phyloP scores from a whole-genome alignment of 768 basidiomycete species.

The Nidularia pulvinata region DNA sequence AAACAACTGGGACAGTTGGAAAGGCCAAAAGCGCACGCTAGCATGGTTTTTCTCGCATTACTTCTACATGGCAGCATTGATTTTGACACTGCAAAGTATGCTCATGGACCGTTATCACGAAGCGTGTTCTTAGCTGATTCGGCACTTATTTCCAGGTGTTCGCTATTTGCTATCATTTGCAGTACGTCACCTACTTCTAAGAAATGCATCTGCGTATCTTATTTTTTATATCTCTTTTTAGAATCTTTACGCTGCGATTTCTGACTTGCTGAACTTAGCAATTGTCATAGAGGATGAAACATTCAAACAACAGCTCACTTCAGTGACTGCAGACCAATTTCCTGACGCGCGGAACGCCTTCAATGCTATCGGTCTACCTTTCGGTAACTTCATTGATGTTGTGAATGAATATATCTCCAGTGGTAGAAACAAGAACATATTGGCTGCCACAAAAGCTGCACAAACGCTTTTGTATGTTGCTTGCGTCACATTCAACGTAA shows the following conservation, averaged over 20 bases:
- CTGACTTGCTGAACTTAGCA: neutral
- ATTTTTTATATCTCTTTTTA: too few species aligned
- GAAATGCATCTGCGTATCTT: neutral
- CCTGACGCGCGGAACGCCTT: neutral
- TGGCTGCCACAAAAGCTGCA: neutral
- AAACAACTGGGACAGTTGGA: neutral
- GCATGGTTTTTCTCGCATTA: neutral
- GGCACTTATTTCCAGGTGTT: too few species aligned
- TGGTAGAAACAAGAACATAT: neutral
- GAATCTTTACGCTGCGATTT: neutral
- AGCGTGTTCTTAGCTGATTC: too few species aligned
- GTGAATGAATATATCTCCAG: neutral
- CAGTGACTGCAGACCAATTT: neutral
- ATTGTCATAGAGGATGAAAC: neutral
- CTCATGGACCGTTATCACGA: neutral
- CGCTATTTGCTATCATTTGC: neutral
- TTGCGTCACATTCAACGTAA: neutral
- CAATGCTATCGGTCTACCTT: neutral
- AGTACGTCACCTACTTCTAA: neutral
- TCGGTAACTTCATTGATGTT: neutral
- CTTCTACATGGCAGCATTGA: neutral
- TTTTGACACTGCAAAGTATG: constrained; percentile 1
- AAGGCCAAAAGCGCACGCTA: neutral
- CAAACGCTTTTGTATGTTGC: neutral
- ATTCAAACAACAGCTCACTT: neutral